These are phyloP conservation scores for Cardamine chenopodiifolia DNA, from an alignment of 345 rosid species.

Conservation along the genomic window DNA sequence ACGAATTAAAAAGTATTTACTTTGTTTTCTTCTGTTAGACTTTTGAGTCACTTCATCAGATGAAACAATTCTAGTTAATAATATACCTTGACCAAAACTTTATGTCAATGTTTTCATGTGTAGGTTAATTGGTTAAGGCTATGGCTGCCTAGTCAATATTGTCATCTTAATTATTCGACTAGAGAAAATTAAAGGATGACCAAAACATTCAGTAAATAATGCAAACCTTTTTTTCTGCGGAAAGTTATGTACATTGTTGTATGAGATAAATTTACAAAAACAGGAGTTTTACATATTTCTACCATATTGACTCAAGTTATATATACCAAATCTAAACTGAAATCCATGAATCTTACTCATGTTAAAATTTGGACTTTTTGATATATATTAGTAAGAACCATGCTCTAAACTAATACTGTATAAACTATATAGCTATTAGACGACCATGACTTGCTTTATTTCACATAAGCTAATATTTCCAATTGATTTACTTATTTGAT, in stretches of 20 bases:
- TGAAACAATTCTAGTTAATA: not conserved
- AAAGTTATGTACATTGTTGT: not conserved
- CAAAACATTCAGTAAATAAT: not conserved
- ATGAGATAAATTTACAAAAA: not conserved
- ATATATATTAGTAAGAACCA: not conserved
- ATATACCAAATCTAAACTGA: not conserved
- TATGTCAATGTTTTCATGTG: not conserved
- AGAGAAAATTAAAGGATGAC: not conserved
- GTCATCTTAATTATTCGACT: not conserved
- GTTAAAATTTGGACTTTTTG: not conserved
- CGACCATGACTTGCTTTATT: not conserved
- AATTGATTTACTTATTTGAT: not conserved
- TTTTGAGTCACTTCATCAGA: not conserved
- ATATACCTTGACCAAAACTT: not conserved
- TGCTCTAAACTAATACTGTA: not conserved
- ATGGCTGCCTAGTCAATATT: not conserved
- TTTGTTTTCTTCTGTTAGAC: not conserved
- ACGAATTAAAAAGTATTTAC: not conserved
- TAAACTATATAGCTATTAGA: not conserved
- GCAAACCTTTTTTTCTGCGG: not conserved
- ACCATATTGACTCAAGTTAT: not conserved
- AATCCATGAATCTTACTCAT: not conserved
- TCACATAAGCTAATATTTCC: not conserved
- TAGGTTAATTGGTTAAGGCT: not conserved
- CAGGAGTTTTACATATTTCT: not conserved